phyloP scores from a whole-genome alignment of 306 rosid genomes.

The Pyrus pyrifolia region DNA sequence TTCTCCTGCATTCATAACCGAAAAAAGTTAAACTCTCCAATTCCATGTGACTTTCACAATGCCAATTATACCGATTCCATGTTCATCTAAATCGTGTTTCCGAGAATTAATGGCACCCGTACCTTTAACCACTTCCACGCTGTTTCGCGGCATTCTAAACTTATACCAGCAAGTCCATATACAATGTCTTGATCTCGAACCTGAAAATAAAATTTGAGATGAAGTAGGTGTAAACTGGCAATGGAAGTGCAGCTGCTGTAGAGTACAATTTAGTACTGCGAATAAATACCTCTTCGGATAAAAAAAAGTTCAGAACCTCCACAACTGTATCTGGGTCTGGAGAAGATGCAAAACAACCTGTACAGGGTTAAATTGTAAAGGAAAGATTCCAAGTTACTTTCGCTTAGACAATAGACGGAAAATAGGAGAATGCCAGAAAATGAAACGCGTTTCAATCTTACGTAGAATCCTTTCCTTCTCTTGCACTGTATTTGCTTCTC shows the following conservation, averaged over 20 bases:
- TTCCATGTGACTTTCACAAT: neutral
- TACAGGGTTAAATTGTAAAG: conserved; percentile 1
- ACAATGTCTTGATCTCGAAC: conserved; percentile 46
- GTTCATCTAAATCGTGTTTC: neutral
- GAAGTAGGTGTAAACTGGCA: conserved; percentile 4
- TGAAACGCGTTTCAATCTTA: conserved; percentile 11
- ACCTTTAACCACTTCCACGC: conserved; percentile 68
- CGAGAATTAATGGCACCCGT: neutral
- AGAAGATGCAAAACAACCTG: conserved; percentile 51
- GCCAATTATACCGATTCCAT: neutral
- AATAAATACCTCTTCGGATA: conserved; percentile 39
- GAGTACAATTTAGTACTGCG: neutral
- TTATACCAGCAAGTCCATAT: conserved; percentile 37
- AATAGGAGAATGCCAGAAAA: neutral
- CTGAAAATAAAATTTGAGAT: conserved; percentile 16
- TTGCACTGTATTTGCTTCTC: conserved; percentile 26
- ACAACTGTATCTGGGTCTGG: conserved; percentile 40
- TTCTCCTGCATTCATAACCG: conserved; percentile 50
- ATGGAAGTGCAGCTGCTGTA: conserved; percentile 2
- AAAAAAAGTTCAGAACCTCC: conserved; percentile 42
- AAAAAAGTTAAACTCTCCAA: neutral
- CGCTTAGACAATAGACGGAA: conserved; percentile 11
- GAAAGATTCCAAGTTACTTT: conserved; percentile 23
- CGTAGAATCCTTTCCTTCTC: conserved; percentile 44
- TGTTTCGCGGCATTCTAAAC: conserved; percentile 39